A percentile compares a stretch with the other conserved stretches of the same genome.
Evolutionary conservation across 2,329 filamentous ascomycete species (phyloP).

Genomic region (Phoma herbarum): DNA sequence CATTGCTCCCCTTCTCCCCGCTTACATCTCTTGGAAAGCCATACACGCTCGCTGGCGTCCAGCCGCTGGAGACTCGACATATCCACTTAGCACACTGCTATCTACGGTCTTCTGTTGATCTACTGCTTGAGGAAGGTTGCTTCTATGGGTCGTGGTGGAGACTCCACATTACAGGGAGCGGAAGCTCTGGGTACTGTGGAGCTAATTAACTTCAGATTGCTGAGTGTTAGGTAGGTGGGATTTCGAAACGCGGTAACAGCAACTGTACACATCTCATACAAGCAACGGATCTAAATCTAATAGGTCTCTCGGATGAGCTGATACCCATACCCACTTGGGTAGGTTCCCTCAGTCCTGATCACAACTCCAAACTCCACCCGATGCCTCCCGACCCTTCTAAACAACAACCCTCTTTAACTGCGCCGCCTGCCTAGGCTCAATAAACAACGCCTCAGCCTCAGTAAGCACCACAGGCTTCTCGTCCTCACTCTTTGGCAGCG

Average conservation of each 20-base stretch:
- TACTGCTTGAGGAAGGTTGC: not conserved
- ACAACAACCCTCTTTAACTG: constrained; percentile 43
- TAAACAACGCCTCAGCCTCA: constrained; percentile 85
- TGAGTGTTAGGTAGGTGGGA: not conserved
- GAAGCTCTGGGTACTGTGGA: not conserved
- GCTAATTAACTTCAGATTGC: not conserved
- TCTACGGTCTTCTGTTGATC: not conserved
- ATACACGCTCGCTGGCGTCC: not conserved
- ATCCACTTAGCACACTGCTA: not conserved
- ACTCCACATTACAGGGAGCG: not conserved
- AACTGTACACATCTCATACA: not conserved
- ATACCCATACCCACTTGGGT: not conserved
- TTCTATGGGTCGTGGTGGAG: not conserved
- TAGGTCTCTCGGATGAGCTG: not conserved
- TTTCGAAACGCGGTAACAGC: not conserved
- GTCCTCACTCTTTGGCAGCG: constrained; percentile 75
- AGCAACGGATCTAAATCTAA: not conserved
- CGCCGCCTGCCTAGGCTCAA: constrained; percentile 84
- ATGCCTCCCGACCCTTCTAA: constrained; percentile 4
- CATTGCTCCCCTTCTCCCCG: not conserved
- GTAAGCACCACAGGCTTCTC: constrained; percentile 72
- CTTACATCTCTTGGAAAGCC: not conserved
- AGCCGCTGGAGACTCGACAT: not conserved
- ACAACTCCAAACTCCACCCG: constrained; percentile 15
- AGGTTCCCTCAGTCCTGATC: not conserved